Evolutionary conservation across 106 monocot species (phyloP).

Genomic region (Triglochin maritima): DNA sequence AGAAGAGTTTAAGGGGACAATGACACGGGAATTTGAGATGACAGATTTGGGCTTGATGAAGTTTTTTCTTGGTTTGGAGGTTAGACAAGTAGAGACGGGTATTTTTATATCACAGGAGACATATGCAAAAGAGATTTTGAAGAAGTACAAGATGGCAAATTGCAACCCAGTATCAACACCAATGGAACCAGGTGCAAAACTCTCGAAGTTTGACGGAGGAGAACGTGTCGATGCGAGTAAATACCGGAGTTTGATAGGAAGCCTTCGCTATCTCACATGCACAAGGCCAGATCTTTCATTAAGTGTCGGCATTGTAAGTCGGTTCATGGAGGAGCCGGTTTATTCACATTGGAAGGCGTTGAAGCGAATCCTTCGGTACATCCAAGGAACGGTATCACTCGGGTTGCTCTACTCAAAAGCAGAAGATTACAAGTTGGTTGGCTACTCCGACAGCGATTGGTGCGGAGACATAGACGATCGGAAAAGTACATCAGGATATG

Average conservation of each 20-base stretch:
- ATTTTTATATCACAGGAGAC: conserved; percentile 4
- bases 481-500: conserved; percentile 5
- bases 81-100: background rate
- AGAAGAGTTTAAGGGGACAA: conserved; percentile 1
- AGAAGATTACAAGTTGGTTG: background rate
- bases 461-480: background rate
- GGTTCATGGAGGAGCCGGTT: background rate
- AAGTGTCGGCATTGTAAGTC: background rate
- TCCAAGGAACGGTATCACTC: background rate
- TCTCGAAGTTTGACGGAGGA: background rate
- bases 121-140: conserved; percentile 5
- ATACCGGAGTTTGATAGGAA: conserved; percentile 1
- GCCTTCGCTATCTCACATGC: background rate
- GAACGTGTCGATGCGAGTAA: background rate
- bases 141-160: background rate
- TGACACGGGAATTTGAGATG: conserved; percentile 9
- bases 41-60: background rate
- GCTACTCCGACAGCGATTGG: conserved; percentile 7
- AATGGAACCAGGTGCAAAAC: background rate
- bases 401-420: background rate
- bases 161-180: background rate
- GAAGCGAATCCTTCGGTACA: background rate
- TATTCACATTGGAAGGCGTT: background rate
- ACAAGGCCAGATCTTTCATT: conserved; percentile 3
- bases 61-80: conserved; percentile 9